These are phyloP conservation scores for Zasmidium citrigriseum DNA, from an alignment of 2,329 filamentous ascomycete genomes.

Conservation along the genomic window DNA sequence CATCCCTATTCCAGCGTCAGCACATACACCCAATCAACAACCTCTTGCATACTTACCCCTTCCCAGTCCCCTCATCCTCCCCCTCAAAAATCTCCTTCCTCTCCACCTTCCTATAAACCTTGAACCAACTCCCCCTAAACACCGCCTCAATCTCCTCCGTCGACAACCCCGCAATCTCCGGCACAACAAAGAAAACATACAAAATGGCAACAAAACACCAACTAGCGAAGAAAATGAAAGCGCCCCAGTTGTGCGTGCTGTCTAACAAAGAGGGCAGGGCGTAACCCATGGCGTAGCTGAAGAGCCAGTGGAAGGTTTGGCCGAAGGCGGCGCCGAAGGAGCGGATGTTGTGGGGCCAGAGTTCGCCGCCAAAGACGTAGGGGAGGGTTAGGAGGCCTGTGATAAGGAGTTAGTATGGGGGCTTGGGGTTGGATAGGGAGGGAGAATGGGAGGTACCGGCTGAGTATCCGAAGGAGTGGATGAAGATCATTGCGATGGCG, in stretches of 20 bases:
- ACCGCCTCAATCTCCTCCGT: slow-evolving; percentile 35
- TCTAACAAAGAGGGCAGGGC: slow-evolving; percentile 38
- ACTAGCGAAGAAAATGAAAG: slow-evolving; percentile 45
- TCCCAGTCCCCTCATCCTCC: neutral
- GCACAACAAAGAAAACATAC: slow-evolving; percentile 44
- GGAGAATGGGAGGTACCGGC: neutral
- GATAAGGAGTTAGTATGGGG: too few species aligned
- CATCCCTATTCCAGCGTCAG: too few species aligned
- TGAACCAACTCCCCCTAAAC: neutral
- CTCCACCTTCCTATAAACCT: neutral
- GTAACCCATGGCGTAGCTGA: slow-evolving; percentile 41
- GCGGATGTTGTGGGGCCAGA: slow-evolving; percentile 49
- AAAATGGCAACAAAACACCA: slow-evolving; percentile 41
- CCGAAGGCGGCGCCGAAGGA: slow-evolving; percentile 46
- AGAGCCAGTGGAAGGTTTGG: slow-evolving; percentile 47
- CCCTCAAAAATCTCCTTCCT: neutral
- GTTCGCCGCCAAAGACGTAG: slow-evolving; percentile 47
- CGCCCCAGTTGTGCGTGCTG: slow-evolving; percentile 43
- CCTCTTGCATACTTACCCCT: neutral
- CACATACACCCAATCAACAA: neutral
- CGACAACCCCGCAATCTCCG: slow-evolving; percentile 41
- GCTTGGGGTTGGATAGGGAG: too few species aligned
- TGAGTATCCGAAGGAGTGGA: slow-evolving; percentile 49
- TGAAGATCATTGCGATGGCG: slow-evolving; percentile 47
- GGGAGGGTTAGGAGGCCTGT: slow-evolving; percentile 24